phyloP scores from a whole-genome alignment of 331 rosid species.

The Acacia pycnantha region DNA sequence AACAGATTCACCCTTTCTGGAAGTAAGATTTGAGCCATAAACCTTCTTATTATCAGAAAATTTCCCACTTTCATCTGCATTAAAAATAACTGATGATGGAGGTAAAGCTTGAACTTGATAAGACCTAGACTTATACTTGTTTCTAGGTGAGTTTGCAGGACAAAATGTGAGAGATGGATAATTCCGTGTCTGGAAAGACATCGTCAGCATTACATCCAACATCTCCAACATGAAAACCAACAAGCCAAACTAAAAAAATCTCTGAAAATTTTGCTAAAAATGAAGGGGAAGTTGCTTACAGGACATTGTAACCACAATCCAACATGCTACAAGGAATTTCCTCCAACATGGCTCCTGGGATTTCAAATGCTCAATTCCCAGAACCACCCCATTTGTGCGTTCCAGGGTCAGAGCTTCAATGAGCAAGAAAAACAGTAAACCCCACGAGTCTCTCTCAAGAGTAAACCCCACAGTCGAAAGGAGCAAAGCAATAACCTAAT shows the following conservation, averaged over 20 bases:
- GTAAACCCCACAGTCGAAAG: neutral
- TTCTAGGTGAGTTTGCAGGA: constrained; percentile 38
- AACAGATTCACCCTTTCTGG: constrained; percentile 33
- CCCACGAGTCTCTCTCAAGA: constrained; percentile 9
- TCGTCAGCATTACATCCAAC: constrained; percentile 48
- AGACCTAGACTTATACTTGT: constrained; percentile 37
- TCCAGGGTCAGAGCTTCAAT: constrained; percentile 11
- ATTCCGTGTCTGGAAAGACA: constrained; percentile 40
- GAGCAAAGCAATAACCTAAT: neutral
- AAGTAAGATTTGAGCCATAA: constrained; percentile 37
- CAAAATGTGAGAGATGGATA: constrained; percentile 43
- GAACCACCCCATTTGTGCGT: constrained; percentile 26
- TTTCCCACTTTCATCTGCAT: constrained; percentile 52
- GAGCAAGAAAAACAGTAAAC: constrained; percentile 30
- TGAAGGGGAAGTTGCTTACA: neutral
- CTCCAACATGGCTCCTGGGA: neutral
- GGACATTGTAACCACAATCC: neutral
- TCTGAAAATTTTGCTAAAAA: neutral
- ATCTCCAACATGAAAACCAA: constrained; percentile 15
- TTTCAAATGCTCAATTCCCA: constrained; percentile 20
- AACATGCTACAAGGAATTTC: constrained; percentile 6
- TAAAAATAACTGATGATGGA: constrained; percentile 45
- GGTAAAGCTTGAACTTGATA: constrained; percentile 54
- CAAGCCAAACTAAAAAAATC: neutral
- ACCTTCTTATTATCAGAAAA: constrained; percentile 41